A percentile compares a stretch with the other conserved stretches of the same genome.
Evolutionary conservation across 768 basidiomycete species (phyloP).

Genomic region (Russula sp.): DNA sequence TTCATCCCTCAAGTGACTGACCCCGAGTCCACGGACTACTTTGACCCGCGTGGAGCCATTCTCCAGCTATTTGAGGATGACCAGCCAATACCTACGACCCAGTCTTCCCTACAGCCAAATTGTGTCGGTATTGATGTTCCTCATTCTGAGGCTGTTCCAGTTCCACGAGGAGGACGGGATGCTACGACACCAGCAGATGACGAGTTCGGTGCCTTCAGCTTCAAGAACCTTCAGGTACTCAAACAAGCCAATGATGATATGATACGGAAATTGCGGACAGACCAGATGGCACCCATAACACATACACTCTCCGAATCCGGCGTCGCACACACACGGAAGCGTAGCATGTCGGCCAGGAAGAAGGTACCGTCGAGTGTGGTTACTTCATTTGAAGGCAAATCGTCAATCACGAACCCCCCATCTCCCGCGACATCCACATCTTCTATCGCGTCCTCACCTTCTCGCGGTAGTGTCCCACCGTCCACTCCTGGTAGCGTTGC

Average conservation of each 20-base stretch:
- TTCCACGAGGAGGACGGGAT: slow-evolving; percentile 27
- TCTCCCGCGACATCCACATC: slow-evolving; percentile 90
- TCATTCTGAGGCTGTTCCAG: slow-evolving; percentile 22
- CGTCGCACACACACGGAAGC: slow-evolving; percentile 53
- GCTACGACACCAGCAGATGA: slow-evolving; percentile 55
- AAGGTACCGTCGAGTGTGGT: slow-evolving; percentile 80
- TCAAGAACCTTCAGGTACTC: slow-evolving; percentile 92
- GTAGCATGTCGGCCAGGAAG: slow-evolving; percentile 68
- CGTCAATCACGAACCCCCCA: slow-evolving; percentile 66
- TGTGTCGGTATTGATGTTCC: slow-evolving; percentile 26
- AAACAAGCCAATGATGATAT: slow-evolving; percentile 99
- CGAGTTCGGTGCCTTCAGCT: slow-evolving; percentile 97
- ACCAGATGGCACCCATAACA: slow-evolving; percentile 72
- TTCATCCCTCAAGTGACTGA: slow-evolving; percentile 95
- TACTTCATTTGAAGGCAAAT: slow-evolving; percentile 55
- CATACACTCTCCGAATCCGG: slow-evolving; percentile 65
- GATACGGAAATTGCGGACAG: slow-evolving; percentile 90
- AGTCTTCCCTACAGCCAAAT: slow-evolving; percentile 40
- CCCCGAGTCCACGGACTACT: slow-evolving; percentile 99
- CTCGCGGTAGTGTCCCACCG: slow-evolving; percentile 63
- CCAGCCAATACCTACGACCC: slow-evolving; percentile 51
- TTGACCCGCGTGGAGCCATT: slow-evolving; percentile 91
- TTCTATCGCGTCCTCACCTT: slow-evolving; percentile 85
- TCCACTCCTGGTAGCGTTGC: slow-evolving; percentile 59
- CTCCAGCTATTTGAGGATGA: slow-evolving; percentile 90